These are phyloP conservation scores for Phenoliferia sp. DNA, from an alignment of 1,284 basidiomycete species.

Conservation along the genomic window DNA sequence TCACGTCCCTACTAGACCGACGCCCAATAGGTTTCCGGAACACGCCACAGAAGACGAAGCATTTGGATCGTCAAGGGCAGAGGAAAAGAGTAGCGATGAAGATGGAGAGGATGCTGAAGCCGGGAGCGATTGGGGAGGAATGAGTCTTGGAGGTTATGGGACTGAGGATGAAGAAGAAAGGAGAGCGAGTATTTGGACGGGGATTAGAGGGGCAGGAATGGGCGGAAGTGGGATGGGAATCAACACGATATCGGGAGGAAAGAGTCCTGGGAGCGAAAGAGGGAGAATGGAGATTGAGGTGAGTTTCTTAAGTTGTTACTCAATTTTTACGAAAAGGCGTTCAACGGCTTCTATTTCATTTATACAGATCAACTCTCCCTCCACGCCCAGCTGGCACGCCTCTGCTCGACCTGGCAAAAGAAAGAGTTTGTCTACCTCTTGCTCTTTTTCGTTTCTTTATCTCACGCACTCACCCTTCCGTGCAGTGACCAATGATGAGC, in stretches of 20 bases:
- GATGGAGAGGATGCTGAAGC: slow-evolving; percentile 3
- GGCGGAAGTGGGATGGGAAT: neutral
- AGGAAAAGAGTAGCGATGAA: neutral
- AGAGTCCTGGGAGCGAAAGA: slow-evolving; percentile 19
- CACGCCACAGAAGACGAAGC: slow-evolving; percentile 6
- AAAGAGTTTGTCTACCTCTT: slow-evolving; percentile 31
- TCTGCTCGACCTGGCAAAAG: slow-evolving; percentile 20
- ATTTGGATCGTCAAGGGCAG: too few relatives aligned
- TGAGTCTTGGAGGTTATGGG: slow-evolving; percentile 17
- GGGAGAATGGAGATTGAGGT: slow-evolving; percentile 25
- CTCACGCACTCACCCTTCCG: neutral
- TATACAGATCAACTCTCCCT: slow-evolving; percentile 12
- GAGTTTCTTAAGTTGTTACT: neutral
- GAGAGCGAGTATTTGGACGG: slow-evolving; percentile 23
- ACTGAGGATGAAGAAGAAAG: slow-evolving; percentile 25
- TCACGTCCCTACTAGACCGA: neutral
- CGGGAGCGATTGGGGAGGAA: slow-evolving; percentile 26
- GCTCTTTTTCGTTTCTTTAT: neutral
- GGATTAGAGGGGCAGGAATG: slow-evolving; percentile 17
- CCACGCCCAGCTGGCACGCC: slow-evolving; percentile 16
- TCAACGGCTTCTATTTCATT: neutral
- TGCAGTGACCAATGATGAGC: slow-evolving; percentile 25
- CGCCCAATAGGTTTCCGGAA: slow-evolving; percentile 24
- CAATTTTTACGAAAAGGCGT: too few relatives aligned
- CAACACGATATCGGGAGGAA: neutral